Evolutionary conservation across 208 protist genomes (phyloP).

Genomic region (Herpetomonas samuelpessoai): DNA sequence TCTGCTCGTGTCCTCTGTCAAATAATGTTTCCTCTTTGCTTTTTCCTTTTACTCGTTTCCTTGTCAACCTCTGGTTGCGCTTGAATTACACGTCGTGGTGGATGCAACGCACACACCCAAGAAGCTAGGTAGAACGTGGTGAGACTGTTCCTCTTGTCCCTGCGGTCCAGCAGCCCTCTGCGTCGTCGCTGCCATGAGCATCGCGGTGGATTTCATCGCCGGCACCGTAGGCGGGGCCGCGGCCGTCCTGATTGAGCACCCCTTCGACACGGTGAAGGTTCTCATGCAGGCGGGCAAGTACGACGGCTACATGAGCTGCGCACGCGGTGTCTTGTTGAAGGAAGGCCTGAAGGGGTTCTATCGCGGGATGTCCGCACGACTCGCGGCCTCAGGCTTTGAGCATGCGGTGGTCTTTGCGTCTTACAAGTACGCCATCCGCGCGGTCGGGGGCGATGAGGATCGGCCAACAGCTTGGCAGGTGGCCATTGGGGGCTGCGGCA

Average conservation of each 20-base stretch:
- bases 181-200: too few relatives aligned
- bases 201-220: conserved; percentile 51
- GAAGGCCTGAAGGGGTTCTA: conserved; percentile 82
- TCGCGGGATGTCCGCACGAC: conserved; percentile 57
- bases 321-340: conserved; percentile 28
- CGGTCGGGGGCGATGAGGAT: conserved; percentile 44
- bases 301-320: conserved; percentile 56
- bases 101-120: too few relatives aligned
- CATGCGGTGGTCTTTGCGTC: conserved; percentile 77
- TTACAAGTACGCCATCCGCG: conserved; percentile 67
- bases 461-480: conserved; percentile 33
- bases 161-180: too few relatives aligned
- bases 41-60: too few relatives aligned
- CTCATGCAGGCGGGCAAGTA: conserved; percentile 75
- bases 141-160: too few relatives aligned
- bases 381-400: conserved; percentile 66
- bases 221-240: conserved; percentile 64
- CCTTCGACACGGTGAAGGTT: conserved; percentile 90
- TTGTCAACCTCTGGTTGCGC: too few relatives aligned
- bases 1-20: too few relatives aligned
- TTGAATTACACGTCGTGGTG: too few relatives aligned
- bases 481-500: conserved; percentile 49
- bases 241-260: conserved; percentile 82
- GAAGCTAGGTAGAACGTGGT: too few relatives aligned
- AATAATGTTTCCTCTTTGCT: too few relatives aligned